A percentile compares a stretch with the other conserved stretches of the same genome.
Evolutionary conservation across 1,139 yeast genomes (phyloP).

Genomic region (Kodamaea anthophila): DNA sequence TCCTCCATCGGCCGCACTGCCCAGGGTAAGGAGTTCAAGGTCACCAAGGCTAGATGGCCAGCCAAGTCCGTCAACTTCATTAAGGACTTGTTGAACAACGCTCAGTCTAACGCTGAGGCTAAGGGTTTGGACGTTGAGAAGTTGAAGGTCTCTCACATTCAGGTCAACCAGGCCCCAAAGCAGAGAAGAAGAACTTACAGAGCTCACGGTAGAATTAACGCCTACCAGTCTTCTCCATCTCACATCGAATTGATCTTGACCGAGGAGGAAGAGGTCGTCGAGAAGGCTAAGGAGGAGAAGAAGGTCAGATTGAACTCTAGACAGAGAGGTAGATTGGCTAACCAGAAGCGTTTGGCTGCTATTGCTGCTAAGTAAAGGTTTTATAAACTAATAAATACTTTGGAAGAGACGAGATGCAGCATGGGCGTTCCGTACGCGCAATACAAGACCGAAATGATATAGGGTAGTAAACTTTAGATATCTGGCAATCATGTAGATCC

Average conservation of each 20-base stretch:
- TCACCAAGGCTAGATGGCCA: slow-evolving; percentile 99
- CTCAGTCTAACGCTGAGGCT: slow-evolving; percentile 98
- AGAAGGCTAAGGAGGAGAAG: slow-evolving; percentile 85
- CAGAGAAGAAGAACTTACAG: slow-evolving; percentile 99
- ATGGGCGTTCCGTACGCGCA: too few species aligned
- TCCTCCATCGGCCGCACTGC: slow-evolving; percentile 98
- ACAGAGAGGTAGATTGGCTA: slow-evolving; percentile 89
- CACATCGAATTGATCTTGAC: slow-evolving; percentile 97
- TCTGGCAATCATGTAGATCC: too few species aligned
- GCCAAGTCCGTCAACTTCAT: slow-evolving; percentile 95
- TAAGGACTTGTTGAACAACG: slow-evolving; percentile 92
- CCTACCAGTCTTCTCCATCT: slow-evolving; percentile 97
- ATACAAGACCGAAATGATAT: too few species aligned
- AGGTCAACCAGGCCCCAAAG: slow-evolving; percentile 99
- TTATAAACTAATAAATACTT: slow-evolving; percentile 8
- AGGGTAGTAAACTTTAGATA: too few species aligned
- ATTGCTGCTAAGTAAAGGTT: slow-evolving; percentile 17
- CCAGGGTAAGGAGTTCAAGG: slow-evolving; percentile 99
- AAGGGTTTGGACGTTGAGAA: slow-evolving; percentile 96
- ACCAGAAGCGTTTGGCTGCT: slow-evolving; percentile 59
- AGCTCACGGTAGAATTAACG: slow-evolving; percentile 99
- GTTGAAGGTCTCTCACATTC: slow-evolving; percentile 95
- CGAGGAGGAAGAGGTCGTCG: slow-evolving; percentile 92
- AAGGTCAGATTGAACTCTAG: slow-evolving; percentile 78
- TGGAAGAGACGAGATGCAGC: slow-evolving; percentile 2